Percentiles rank a stretch among this genome's conserved stretches.
phyloP scores from a whole-genome alignment of 1,139 yeast genomes.

The Sugiyamaella castrensis region DNA sequence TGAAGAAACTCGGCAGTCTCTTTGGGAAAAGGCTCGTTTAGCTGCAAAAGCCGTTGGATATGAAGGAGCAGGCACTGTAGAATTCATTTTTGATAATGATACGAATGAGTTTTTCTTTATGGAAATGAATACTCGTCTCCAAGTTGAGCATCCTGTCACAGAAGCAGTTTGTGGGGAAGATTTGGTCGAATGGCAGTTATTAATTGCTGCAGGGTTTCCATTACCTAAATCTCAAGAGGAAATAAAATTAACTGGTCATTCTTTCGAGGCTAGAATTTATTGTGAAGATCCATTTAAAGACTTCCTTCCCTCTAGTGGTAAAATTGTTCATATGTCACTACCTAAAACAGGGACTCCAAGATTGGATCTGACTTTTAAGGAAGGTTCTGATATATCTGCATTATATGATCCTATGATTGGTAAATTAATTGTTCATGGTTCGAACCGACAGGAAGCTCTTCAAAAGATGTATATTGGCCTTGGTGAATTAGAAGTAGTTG shows the following conservation, averaged over 20 bases:
- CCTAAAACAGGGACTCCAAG: constrained; percentile 34
- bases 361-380: constrained; percentile 34
- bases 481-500: constrained; percentile 36
- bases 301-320: constrained; percentile 36
- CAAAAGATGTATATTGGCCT: constrained; percentile 33
- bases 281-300: constrained; percentile 38
- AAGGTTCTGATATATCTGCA: constrained; percentile 35
- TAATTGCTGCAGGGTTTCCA: constrained; percentile 76
- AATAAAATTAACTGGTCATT: constrained; percentile 33
- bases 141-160: constrained; percentile 63
- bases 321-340: constrained; percentile 31
- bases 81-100: constrained; percentile 59
- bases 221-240: constrained; percentile 37
- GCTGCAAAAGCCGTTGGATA: constrained; percentile 55
- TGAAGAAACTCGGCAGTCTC: constrained; percentile 49
- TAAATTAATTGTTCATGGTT: constrained; percentile 36
- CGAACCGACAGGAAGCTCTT: constrained; percentile 34
- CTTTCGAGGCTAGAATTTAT: constrained; percentile 38
- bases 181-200: constrained; percentile 89
- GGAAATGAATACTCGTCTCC: constrained; percentile 62
- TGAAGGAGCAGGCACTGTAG: constrained; percentile 64
- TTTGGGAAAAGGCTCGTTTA: constrained; percentile 57
- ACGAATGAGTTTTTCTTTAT: constrained; percentile 55
- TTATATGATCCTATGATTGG: constrained; percentile 40
- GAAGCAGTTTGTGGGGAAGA: constrained; percentile 92